Evolutionary conservation across 1,284 basidiomycete genomes (phyloP).

Genomic region (Flammula alnicola): DNA sequence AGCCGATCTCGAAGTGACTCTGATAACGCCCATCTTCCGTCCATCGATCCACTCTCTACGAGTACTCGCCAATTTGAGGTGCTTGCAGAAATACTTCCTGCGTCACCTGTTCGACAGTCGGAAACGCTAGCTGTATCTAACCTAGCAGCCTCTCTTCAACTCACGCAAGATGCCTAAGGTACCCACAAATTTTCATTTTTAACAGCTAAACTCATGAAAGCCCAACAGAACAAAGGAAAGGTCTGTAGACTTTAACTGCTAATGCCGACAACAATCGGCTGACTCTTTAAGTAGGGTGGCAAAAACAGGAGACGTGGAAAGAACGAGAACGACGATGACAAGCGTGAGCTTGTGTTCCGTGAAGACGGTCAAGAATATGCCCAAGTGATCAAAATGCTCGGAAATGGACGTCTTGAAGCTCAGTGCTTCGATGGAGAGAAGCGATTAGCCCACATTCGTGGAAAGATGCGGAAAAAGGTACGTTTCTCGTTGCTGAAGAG

Average conservation of each 20-base stretch:
- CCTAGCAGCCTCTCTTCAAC: not conserved
- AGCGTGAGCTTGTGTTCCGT: slow-evolving; percentile 98
- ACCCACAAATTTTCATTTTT: slow-evolving; percentile 18
- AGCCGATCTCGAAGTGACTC: slow-evolving; percentile 6
- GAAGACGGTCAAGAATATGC: slow-evolving; percentile 99
- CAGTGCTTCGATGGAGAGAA: slow-evolving; percentile 99
- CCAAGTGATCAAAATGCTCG: slow-evolving; percentile 98
- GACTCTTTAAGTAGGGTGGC: slow-evolving; percentile 72
- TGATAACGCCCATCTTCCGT: slow-evolving; percentile 13
- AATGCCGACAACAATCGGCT: not conserved
- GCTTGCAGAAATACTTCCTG: not conserved
- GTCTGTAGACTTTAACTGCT: slow-evolving; percentile 39
- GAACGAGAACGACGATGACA: slow-evolving; percentile 99
- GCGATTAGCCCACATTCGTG: slow-evolving; percentile 96
- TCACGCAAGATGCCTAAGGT: slow-evolving; percentile 61
- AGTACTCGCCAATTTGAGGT: not conserved
- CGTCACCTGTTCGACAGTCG: not conserved
- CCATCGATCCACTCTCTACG: slow-evolving; percentile 10
- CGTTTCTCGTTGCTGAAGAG: slow-evolving; percentile 28
- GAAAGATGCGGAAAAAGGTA: slow-evolving; percentile 99
- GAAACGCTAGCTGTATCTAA: not conserved
- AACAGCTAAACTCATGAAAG: slow-evolving; percentile 14
- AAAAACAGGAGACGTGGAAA: slow-evolving; percentile 99
- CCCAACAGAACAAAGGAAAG: slow-evolving; percentile 79
- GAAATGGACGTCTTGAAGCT: slow-evolving; percentile 96